Evolutionary conservation across 768 basidiomycete species (phyloP).

Genomic region (Suillus alpinus): DNA sequence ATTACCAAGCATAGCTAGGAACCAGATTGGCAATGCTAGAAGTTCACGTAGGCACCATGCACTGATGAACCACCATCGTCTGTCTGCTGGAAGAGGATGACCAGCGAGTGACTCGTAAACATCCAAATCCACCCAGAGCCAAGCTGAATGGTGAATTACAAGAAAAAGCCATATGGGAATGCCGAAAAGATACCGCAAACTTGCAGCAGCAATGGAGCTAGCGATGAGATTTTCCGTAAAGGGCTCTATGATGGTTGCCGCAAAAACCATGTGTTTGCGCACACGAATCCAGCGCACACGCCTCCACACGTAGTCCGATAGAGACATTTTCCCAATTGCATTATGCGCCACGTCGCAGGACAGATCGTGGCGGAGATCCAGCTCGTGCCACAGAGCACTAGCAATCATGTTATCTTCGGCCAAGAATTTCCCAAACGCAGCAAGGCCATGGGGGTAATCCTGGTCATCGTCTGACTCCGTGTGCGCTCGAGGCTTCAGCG

Average conservation of each 20-base stretch:
- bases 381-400: constrained; percentile 88
- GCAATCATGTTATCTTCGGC: constrained; percentile 99
- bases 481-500: constrained; percentile 46
- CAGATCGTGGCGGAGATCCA: constrained; percentile 82
- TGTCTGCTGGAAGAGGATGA: constrained; percentile 49
- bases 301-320: constrained; percentile 82
- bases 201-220: constrained; percentile 59
- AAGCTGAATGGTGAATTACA: constrained; percentile 58
- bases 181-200: constrained; percentile 48
- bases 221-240: constrained; percentile 85
- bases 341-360: constrained; percentile 90
- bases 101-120: constrained; percentile 77
- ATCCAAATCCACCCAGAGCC: constrained; percentile 80
- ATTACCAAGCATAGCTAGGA: constrained; percentile 76
- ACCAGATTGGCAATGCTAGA: constrained; percentile 85
- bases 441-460: constrained; percentile 49
- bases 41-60: constrained; percentile 83
- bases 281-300: constrained; percentile 97
- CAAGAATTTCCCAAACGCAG: constrained; percentile 82
- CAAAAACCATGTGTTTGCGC: constrained; percentile 87
- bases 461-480: constrained; percentile 15
- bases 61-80: constrained; percentile 57
- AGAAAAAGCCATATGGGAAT: constrained; percentile 55
- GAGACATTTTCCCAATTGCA: constrained; percentile 82
- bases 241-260: constrained; percentile 87